A percentile compares a stretch with the other conserved stretches of the same genome.
Evolutionary conservation across 2,329 filamentous ascomycete species (phyloP).

Genomic region (Fusarium sp.): DNA sequence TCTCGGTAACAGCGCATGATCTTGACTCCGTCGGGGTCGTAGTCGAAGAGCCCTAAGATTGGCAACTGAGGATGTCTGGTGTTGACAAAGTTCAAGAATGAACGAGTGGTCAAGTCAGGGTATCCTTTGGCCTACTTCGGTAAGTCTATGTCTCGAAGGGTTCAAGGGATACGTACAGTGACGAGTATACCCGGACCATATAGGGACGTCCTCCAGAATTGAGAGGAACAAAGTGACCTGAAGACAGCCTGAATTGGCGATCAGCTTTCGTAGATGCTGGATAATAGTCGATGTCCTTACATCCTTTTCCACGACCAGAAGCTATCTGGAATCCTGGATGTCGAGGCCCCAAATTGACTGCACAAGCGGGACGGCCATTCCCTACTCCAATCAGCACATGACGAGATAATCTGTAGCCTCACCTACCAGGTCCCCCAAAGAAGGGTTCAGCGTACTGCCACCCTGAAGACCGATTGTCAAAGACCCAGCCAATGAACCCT

Average conservation of each 20-base stretch:
- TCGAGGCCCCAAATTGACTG: conserved; percentile 62
- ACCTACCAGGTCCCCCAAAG: conserved; percentile 47
- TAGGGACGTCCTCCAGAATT: conserved; percentile 63
- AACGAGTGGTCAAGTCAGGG: conserved; percentile 77
- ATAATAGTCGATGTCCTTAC: conserved; percentile 51
- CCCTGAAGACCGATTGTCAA: conserved; percentile 60
- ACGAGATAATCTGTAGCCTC: too few relatives aligned
- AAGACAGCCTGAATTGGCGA: conserved; percentile 72
- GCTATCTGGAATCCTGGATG: conserved; percentile 66
- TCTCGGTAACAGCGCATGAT: conserved; percentile 80
- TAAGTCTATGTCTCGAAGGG: neutral
- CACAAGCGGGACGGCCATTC: conserved; percentile 68
- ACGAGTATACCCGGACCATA: conserved; percentile 72
- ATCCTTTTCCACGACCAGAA: conserved; percentile 84
- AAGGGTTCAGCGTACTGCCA: conserved; percentile 53
- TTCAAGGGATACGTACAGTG: conserved; percentile 61
- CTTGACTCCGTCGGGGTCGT: conserved; percentile 78
- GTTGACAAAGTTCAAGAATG: conserved; percentile 69
- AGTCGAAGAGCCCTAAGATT: conserved; percentile 76
- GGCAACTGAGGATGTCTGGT: conserved; percentile 60
- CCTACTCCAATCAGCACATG: conserved; percentile 56
- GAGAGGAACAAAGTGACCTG: conserved; percentile 69
- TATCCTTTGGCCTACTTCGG: conserved; percentile 78
- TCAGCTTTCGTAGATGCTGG: too few relatives aligned
- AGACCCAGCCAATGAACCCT: conserved; percentile 74